These are phyloP conservation scores for Datisca glomerata DNA, from an alignment of 306 rosid species.

Conservation along the genomic window DNA sequence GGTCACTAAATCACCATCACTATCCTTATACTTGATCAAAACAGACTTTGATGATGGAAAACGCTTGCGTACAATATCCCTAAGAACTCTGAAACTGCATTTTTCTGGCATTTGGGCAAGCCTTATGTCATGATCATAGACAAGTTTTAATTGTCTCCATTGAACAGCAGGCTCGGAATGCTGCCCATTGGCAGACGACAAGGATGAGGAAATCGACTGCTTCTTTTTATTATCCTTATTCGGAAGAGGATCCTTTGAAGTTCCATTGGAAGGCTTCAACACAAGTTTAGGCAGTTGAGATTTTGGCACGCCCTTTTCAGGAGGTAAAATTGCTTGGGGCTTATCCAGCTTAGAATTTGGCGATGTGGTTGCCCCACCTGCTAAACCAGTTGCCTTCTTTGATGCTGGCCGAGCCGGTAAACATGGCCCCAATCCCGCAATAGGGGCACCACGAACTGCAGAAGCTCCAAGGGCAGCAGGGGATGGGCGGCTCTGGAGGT, in stretches of 20 bases:
- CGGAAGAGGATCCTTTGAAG: constrained; percentile 22
- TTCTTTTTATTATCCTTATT: constrained; percentile 37
- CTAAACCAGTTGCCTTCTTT: constrained; percentile 40
- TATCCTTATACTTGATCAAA: constrained; percentile 81
- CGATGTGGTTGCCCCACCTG: constrained; percentile 21
- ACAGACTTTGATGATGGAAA: constrained; percentile 83
- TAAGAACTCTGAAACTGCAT: constrained; percentile 37
- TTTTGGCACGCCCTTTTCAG: constrained; percentile 55
- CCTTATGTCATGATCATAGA: constrained; percentile 89
- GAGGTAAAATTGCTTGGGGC: constrained; percentile 26
- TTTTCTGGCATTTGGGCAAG: constrained; percentile 71
- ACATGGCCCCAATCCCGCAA: constrained; percentile 80
- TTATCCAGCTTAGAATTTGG: constrained; percentile 46
- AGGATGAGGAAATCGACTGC: constrained; percentile 16
- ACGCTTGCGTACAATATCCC: constrained; percentile 67
- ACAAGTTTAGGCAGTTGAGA: constrained; percentile 43
- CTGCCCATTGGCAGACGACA: constrained; percentile 18
- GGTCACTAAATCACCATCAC: constrained; percentile 90
- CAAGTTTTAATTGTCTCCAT: constrained; percentile 60
- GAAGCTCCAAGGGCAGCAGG: constrained; percentile 99
- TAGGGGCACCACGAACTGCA: constrained; percentile 88
- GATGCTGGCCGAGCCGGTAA: constrained; percentile 56
- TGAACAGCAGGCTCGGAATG: constrained; percentile 22
- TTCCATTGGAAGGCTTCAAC: constrained; percentile 55
- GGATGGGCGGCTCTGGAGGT: constrained; percentile 96